Percentiles rank a stretch among this genome's conserved stretches.
These are phyloP conservation scores for Scleroderma citrinum DNA, from an alignment of 768 basidiomycete genomes.

Conservation along the genomic window DNA sequence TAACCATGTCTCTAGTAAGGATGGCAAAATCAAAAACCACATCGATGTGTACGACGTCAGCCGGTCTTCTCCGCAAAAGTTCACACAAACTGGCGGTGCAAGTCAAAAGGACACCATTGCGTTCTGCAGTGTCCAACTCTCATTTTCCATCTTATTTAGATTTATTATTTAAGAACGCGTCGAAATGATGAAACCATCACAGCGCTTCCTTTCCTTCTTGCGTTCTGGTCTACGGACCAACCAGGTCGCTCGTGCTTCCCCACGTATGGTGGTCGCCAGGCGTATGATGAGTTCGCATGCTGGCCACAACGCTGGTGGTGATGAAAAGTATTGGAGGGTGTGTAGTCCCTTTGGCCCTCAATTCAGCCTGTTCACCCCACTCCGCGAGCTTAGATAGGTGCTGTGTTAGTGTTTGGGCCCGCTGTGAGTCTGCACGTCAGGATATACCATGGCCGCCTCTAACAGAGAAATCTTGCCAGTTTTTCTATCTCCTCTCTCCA, in stretches of 20 bases:
- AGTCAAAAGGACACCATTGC: slow-evolving; percentile 19
- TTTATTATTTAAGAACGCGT: background rate
- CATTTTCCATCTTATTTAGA: background rate
- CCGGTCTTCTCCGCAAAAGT: slow-evolving; percentile 24
- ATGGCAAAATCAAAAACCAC: background rate
- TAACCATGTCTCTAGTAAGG: background rate
- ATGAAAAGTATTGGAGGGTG: slow-evolving; percentile 27
- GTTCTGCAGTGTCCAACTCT: slow-evolving; percentile 3
- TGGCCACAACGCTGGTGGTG: slow-evolving; percentile 12
- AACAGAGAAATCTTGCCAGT: slow-evolving; percentile 8
- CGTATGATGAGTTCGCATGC: slow-evolving; percentile 24
- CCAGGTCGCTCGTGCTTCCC: slow-evolving; percentile 7
- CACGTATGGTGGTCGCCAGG: slow-evolving; percentile 12
- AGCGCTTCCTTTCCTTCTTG: slow-evolving; percentile 14
- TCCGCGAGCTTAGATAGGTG: slow-evolving; percentile 19
- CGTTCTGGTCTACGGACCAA: slow-evolving; percentile 11
- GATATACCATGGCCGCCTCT: background rate
- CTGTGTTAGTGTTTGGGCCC: slow-evolving; percentile 28
- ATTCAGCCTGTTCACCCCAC: background rate
- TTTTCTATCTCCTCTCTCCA: slow-evolving; percentile 28
- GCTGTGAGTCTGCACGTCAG: slow-evolving; percentile 13
- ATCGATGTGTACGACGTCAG: background rate
- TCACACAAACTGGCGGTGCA: slow-evolving; percentile 13
- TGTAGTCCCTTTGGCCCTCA: slow-evolving; percentile 3
- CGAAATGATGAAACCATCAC: slow-evolving; percentile 19